Percentiles rank a stretch among this genome's conserved stretches.
phyloP scores from a whole-genome alignment of 2,329 filamentous ascomycete species.

The Epicoccum nigrum region DNA sequence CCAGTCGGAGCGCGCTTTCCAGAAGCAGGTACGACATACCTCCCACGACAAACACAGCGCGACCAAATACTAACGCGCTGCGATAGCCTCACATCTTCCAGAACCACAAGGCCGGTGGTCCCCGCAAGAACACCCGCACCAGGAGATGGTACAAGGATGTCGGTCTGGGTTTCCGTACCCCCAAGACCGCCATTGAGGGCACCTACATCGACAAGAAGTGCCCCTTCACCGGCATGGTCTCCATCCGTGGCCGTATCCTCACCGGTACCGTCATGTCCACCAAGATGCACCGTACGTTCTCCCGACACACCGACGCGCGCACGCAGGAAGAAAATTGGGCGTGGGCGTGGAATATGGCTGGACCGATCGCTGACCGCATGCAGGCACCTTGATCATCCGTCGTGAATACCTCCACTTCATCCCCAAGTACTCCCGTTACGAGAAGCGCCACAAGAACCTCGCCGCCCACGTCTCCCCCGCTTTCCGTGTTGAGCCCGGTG shows the following conservation, averaged over 20 bases:
- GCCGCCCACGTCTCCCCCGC: conserved; percentile 98
- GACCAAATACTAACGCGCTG: conserved; percentile 39
- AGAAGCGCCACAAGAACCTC: conserved; percentile 99
- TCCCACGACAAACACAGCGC: conserved; percentile 14
- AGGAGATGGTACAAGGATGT: conserved; percentile 99
- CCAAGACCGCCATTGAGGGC: conserved; percentile 98
- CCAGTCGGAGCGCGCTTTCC: conserved; percentile 99
- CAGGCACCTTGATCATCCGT: conserved; percentile 89
- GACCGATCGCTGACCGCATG: conserved; percentile 23
- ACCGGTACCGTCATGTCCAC: conserved; percentile 99
- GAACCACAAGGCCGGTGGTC: conserved; percentile 89
- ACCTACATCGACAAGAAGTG: conserved; percentile 99
- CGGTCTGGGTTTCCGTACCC: conserved; percentile 98
- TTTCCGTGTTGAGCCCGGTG: conserved; percentile 99
- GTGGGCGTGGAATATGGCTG: conserved; percentile 89
- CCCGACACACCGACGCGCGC: conserved; percentile 16
- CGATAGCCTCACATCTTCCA: conserved; percentile 98
- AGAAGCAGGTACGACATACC: conserved; percentile 66
- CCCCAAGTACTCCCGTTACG: conserved; percentile 99
- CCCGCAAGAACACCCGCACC: conserved; percentile 49
- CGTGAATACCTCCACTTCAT: conserved; percentile 99
- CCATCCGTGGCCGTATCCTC: conserved; percentile 99
- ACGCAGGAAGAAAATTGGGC: conserved; percentile 89
- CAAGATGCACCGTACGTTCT: conserved; percentile 93
- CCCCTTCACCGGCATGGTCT: conserved; percentile 98